Evolutionary conservation across 1,284 basidiomycete species (phyloP), one percentile per base, ranked within the genome.

Genomic region (Naganishia cerealis): DNA sequence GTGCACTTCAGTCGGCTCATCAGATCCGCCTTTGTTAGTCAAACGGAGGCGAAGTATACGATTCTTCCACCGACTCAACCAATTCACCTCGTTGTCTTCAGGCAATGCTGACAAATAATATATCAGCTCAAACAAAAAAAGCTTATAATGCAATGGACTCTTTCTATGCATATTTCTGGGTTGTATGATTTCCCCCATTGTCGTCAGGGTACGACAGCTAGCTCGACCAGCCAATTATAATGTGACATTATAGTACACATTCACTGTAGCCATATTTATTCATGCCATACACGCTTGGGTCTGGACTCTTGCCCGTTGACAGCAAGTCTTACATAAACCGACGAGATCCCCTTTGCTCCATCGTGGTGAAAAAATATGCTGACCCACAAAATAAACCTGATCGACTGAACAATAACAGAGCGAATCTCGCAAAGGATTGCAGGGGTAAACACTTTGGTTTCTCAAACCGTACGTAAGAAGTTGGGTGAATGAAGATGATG

Each of bases 31-130:
- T 53, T 16, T 56, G n/a, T 15, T 46, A 24, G 54, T 55, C 36
- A 68, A 68, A 61, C 48, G 66, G 39, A 29, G 67, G 2, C 67
- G 67, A 29, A 63, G 67, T 33, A 54, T 58, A 26, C 53, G 67
- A 42, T 68, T 68, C 38, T 57, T 68, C 43, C 42, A 56, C n/a
- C 59, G 59, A 43, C 53, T 68, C 53, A 68, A 68, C n/a, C 53
- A 62, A 53, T 59, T 68, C 33, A 68, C 67, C 29, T 56, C 67
- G 16, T 63, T 63, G 61, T 63, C 61, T 40, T 50, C 18, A 21
- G 39, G 36, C 40, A 63, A 54, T 63, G 50, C 33, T 5, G 61
- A 63, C 50, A 63, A 54, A 54, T 63, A 63, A 54, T 18, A 39
- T 36, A 39, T 16, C 43, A 9, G n/a, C 46, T 61, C 33, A 26